Evolutionary conservation across 306 rosid genomes (phyloP), one percentile per base, ranked within the genome.

Genomic region (Corylus avellana): DNA sequence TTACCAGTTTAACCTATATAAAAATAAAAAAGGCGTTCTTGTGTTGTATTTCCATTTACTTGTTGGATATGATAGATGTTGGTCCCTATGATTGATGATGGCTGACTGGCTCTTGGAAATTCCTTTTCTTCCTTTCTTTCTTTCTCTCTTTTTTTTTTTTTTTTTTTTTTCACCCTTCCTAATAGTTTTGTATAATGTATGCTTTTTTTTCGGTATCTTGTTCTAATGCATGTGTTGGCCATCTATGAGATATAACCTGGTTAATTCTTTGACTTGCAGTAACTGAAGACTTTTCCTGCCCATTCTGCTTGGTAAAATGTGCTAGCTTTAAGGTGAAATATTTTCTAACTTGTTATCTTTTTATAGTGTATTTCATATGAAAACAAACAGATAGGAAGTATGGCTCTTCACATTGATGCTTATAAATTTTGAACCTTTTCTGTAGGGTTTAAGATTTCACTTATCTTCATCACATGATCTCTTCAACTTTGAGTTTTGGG

Each of bases 401-500:
- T 58, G 59, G 48, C 62, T 70, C 63, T 74, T 63, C 76, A 0
- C 74, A 22, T 78, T 73, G 72, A 59, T 81, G 81, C 75, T 77
- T 76, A 70, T 57, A 9, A 35, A 35, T 75, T 73, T 48, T 58
- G 77, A 20, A 66, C 44, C 54, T 71, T 73, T 85, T 77, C 42
- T 78, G 35, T 79, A 96, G 99, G 97, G 99, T 71, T 79, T 96
- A 72, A 87, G 86, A 84, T 82, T 25, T 82, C 99, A 96, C 89
- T 62, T 93, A 88, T 14, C 67, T 54, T 70, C 89, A 49, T 87
- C 95, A 14, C 99, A 96, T 70, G 97, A 90, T 84, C 86, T 87
- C 82, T 86, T 93, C 90, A 82, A 84, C 86, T 96, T 81, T 81
- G 97, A 90, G 81, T 93, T 96, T 87, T 87, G 86, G 97, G 99